phyloP scores from a whole-genome alignment of 2,329 filamentous ascomycete genomes.

The Pestalotiopsis sp. region DNA sequence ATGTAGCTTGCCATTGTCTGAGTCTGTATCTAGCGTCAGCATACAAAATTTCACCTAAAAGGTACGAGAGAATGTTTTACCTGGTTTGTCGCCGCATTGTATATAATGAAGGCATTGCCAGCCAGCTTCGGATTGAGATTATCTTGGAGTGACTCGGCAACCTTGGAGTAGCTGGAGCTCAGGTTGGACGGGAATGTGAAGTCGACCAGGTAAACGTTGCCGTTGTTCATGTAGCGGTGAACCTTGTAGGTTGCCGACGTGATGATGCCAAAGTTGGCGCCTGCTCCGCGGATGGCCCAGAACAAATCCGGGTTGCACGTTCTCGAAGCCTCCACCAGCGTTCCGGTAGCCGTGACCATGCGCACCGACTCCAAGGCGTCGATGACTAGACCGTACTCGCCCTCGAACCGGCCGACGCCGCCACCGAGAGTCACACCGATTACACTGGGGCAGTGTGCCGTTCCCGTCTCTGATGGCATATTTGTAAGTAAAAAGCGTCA shows the following conservation, averaged over 20 bases:
- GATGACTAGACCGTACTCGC: conserved; percentile 23
- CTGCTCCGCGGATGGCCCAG: conserved; percentile 29
- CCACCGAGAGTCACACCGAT: conserved; percentile 25
- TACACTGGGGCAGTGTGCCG: conserved; percentile 18
- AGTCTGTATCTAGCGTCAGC: not conserved
- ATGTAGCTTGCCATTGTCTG: not conserved
- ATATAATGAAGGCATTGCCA: too few relatives aligned
- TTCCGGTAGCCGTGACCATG: conserved; percentile 27
- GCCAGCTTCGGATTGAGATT: too few relatives aligned
- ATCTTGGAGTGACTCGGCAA: not conserved
- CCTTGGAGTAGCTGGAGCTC: conserved; percentile 3
- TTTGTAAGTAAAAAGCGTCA: too few relatives aligned
- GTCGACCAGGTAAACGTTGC: not conserved
- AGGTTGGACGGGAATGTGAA: conserved; percentile 2
- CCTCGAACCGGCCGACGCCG: conserved; percentile 22
- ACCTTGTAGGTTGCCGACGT: conserved; percentile 16
- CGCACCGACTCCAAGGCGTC: conserved; percentile 30
- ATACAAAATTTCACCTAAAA: too few relatives aligned
- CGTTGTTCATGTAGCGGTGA: conserved; percentile 6
- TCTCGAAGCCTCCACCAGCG: conserved; percentile 18
- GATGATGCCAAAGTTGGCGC: conserved; percentile 28
- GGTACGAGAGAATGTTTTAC: too few relatives aligned
- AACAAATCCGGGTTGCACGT: conserved; percentile 22
- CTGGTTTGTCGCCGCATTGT: too few relatives aligned
- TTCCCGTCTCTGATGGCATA: conserved; percentile 15